Conservation (phyloP, 2,329 filamentous ascomycete species). For the Orbilia blumenaviensis region DNA sequence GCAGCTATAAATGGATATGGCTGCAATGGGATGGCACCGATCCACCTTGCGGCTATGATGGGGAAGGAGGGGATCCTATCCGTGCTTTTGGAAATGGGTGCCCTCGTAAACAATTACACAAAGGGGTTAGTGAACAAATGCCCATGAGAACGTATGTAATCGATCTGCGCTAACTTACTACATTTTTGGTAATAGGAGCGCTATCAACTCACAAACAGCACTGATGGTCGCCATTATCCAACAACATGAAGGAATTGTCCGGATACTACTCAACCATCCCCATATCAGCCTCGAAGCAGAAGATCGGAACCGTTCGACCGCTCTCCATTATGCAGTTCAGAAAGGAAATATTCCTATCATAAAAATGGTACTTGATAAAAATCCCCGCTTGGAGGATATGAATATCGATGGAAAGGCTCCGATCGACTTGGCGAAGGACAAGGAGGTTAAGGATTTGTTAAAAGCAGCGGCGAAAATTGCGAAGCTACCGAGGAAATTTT, state of each 20-base stretch:
- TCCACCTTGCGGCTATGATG: conserved; percentile 47
- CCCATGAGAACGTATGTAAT: too few relatives aligned
- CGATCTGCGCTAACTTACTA: not conserved
- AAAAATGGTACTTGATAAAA: conserved; percentile 39
- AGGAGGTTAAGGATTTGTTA: conserved; percentile 43
- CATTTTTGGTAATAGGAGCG: conserved; percentile 9
- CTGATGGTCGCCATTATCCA: conserved; percentile 54
- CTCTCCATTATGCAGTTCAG: conserved; percentile 52
- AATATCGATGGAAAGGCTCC: conserved; percentile 52
- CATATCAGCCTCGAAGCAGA: conserved; percentile 44
- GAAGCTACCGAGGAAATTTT: conserved; percentile 39
- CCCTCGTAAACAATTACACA: conserved; percentile 42
- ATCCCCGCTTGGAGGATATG: conserved; percentile 45
- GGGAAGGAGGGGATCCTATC: conserved; percentile 39
- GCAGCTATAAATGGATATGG: conserved; percentile 50
- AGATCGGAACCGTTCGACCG: conserved; percentile 49
- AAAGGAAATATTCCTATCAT: conserved; percentile 42
- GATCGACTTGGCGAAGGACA: conserved; percentile 48
- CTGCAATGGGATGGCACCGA: conserved; percentile 45
- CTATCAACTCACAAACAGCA: conserved; percentile 48
- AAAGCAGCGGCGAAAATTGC: conserved; percentile 37
- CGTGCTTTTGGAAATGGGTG: conserved; percentile 36
- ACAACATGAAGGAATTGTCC: conserved; percentile 44
- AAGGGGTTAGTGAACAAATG: conserved; percentile 28
- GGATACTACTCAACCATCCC: conserved; percentile 38